These are phyloP conservation scores for Acanthamoeba castellanii DNA, from an alignment of 208 protist genomes.

Conservation along the genomic window DNA sequence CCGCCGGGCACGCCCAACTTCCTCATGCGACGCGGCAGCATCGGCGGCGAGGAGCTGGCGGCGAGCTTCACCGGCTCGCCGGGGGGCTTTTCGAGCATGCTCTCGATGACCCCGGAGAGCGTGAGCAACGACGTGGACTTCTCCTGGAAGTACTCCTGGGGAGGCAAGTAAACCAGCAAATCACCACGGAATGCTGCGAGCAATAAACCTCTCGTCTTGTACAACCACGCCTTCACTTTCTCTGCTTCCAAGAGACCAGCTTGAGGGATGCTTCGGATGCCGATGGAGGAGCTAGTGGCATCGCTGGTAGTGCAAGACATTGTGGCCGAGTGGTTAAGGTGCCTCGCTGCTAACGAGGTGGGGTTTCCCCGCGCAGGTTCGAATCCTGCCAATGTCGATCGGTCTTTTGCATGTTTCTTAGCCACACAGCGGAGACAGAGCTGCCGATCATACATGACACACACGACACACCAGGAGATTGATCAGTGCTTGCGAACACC, in stretches of 20 bases:
- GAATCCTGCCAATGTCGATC: constrained; percentile 81
- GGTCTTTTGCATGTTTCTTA: no score
- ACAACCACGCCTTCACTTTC: no score
- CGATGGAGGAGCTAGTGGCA: no score
- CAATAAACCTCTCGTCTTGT: no score
- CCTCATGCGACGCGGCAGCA: neutral
- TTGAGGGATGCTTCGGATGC: no score
- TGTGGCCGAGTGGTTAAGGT: constrained; percentile 79
- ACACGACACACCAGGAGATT: no score
- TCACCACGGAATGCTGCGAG: no score
- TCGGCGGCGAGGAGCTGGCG: neutral
- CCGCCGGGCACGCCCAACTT: neutral
- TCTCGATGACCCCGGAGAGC: constrained; percentile 16
- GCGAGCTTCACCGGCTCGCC: neutral
- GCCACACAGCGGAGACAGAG: no score
- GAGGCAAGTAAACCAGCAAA: neutral
- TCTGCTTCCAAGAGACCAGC: no score
- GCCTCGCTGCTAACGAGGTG: constrained; percentile 76
- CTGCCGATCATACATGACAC: no score
- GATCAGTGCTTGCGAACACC: no score
- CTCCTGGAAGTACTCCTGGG: constrained; percentile 64
- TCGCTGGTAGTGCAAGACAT: no score
- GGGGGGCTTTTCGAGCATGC: neutral
- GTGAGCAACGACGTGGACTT: constrained; percentile 55
- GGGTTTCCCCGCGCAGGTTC: constrained; percentile 80